A percentile compares a stretch with the other conserved stretches of the same genome.
Evolutionary conservation across 1,284 basidiomycete species (phyloP).

Genomic region (Trametes versicolor): DNA sequence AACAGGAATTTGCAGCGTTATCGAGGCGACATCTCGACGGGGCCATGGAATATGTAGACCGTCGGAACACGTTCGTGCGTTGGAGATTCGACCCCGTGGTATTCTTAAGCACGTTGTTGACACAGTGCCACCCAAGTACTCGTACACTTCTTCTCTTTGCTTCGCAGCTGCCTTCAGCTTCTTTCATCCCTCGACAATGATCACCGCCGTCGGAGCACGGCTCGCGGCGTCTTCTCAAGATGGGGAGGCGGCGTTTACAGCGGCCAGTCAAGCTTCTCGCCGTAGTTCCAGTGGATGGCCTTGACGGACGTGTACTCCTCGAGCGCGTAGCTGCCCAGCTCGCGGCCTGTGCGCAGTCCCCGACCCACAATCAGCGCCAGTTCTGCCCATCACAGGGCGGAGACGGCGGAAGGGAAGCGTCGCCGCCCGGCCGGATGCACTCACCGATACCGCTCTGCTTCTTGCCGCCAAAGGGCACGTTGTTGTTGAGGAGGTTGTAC

Average conservation of each 20-base stretch:
- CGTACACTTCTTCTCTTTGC: constrained; percentile 21
- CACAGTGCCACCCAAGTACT: constrained; percentile 8
- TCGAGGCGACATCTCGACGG: neutral
- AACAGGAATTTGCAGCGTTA: neutral
- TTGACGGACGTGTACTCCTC: constrained; percentile 89
- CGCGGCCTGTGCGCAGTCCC: constrained; percentile 66
- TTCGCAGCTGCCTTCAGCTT: constrained; percentile 9
- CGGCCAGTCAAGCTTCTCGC: constrained; percentile 83
- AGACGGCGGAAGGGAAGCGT: too few relatives aligned
- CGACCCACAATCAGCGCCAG: neutral
- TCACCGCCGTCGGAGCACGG: neutral
- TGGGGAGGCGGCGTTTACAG: constrained; percentile 49
- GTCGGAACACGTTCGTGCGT: neutral
- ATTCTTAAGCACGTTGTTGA: neutral
- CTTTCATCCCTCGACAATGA: neutral
- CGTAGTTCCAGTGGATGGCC: constrained; percentile 89
- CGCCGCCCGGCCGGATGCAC: constrained; percentile 22
- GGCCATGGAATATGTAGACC: neutral
- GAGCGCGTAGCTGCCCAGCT: constrained; percentile 89
- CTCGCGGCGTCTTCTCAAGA: too few relatives aligned
- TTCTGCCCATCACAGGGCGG: neutral
- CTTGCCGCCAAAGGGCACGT: constrained; percentile 94
- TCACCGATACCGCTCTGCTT: constrained; percentile 81
- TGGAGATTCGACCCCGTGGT: neutral
- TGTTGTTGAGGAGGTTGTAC: constrained; percentile 83